Evolutionary conservation across 129 eudicot species (phyloP), one percentile per base, ranked within the genome.

Genomic region (Ambrosia artemisiifolia): DNA sequence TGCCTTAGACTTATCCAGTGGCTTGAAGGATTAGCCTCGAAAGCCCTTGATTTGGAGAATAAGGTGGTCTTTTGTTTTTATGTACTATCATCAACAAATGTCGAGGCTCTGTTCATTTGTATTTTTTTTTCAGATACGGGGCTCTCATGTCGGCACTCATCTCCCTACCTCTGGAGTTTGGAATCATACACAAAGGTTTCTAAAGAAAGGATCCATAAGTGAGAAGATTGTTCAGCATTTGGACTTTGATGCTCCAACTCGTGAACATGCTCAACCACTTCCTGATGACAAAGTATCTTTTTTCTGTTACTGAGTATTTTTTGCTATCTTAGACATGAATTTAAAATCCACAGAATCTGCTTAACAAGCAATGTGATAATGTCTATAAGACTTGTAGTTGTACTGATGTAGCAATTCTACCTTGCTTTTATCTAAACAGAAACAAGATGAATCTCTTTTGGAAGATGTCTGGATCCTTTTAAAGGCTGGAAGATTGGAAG

Each of bases 191-290:
- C 99, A 94, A 80, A 83, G 96, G 67, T 85, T 67, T 67, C 75
- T 94, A 5, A 82, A 83, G 81, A 90, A 82, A 73, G 92, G 95
- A 28, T 85, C 78, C 82, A 68, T 83, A 75, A 81, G 79, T 74
- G 83, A 68, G 36, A 86, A 84, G 56, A 83, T 84, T 30, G 82
- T 94, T 65, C 81, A 84, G 16, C 93, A 90, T 84, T 86, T 94
- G 88, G 99, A 94, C 84, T 94, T 94, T 86, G 99, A 94, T 94
- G 99, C 99, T 55, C 91, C 99, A 65, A 94, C 99, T 4, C 96
- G 99, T 24, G 94, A 94, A 86, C 84, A 81, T 83, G 87, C 96
- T 65, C 93, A 88, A 67, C 97, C 87, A 49, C 77, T 94, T 70
- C 88, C 84, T 72, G 99, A 90, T 81, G 99, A 94, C 70, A 88